Evolutionary conservation across 306 rosid genomes (phyloP).

Genomic region (Dalbergia oliveri): DNA sequence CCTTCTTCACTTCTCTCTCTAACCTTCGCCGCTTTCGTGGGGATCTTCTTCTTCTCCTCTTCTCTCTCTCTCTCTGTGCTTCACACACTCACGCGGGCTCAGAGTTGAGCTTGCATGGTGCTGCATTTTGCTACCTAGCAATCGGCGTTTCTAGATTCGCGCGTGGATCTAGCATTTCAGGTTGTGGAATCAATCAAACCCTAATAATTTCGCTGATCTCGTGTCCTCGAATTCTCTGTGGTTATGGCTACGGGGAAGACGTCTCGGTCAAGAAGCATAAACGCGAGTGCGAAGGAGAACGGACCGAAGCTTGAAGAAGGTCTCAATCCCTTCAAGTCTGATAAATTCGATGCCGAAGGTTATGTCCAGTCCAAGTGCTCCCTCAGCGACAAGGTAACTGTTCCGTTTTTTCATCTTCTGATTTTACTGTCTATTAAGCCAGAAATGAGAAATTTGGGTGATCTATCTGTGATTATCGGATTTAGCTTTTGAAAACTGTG

Average conservation of each 20-base stretch:
- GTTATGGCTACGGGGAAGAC: constrained; percentile 81
- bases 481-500: neutral
- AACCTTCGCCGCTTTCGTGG: constrained; percentile 43
- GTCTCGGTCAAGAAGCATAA: constrained; percentile 70
- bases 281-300: constrained; percentile 70
- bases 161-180: constrained; percentile 50
- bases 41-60: constrained; percentile 34
- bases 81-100: neutral
- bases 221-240: constrained; percentile 8
- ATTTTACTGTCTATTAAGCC: neutral
- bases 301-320: constrained; percentile 87
- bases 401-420: constrained; percentile 8
- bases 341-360: constrained; percentile 79
- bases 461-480: neutral
- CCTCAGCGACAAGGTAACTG: constrained; percentile 81
- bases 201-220: constrained; percentile 40
- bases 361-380: constrained; percentile 82
- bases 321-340: constrained; percentile 83
- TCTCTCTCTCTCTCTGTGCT: neutral
- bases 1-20: constrained; percentile 28
- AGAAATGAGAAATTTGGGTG: neutral
- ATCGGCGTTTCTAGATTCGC: constrained; percentile 2
- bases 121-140: neutral
- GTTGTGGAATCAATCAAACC: constrained; percentile 35
- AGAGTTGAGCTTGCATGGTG: constrained; percentile 26